These are phyloP conservation scores for Pichia sp. DNA, from an alignment of 1,139 yeast genomes.

Conservation along the genomic window DNA sequence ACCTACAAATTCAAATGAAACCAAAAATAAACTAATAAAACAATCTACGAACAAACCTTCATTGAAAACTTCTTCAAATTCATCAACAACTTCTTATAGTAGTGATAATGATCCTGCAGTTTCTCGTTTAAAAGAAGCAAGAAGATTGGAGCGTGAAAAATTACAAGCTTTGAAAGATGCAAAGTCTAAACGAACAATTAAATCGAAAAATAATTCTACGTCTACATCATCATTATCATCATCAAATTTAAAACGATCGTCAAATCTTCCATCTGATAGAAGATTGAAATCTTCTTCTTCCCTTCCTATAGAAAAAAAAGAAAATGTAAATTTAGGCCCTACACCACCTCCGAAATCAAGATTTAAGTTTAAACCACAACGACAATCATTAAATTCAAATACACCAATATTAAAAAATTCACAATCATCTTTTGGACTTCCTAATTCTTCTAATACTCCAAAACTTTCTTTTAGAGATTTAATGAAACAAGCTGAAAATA, in stretches of 20 bases:
- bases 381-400: background rate
- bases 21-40: background rate
- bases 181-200: background rate
- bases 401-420: conserved; percentile 3
- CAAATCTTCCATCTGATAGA: background rate
- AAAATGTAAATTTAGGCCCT: background rate
- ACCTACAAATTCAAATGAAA: background rate
- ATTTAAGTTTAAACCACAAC: conserved; percentile 10
- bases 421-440: conserved; percentile 1
- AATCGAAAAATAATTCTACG: conserved; percentile 1
- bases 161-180: conserved; percentile 11
- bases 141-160: conserved; percentile 50
- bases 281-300: too few relatives aligned
- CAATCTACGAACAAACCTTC: background rate
- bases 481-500: conserved; percentile 63
- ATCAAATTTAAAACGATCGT: background rate
- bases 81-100: background rate
- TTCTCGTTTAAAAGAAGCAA: conserved; percentile 56
- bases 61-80: background rate
- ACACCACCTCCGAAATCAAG: conserved; percentile 9
- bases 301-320: too few relatives aligned
- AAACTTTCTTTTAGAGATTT: conserved; percentile 60
- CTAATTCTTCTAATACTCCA: conserved; percentile 28
- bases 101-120: conserved; percentile 43
- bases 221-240: background rate